Evolutionary conservation across 805 yeast species (phyloP).

Genomic region (Cephaloascus albidus): DNA sequence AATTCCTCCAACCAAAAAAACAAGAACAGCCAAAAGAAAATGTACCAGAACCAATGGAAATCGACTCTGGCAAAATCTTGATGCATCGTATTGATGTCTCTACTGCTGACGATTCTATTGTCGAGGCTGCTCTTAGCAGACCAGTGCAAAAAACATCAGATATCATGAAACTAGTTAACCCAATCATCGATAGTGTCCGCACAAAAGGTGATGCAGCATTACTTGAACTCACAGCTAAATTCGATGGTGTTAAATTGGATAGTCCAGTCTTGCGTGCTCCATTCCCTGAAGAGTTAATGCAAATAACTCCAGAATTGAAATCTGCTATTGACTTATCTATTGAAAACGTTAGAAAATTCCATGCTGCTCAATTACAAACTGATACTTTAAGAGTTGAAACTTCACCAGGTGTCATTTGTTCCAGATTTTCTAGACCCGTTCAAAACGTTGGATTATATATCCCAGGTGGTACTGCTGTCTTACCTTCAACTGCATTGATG

Average conservation of each 20-base stretch:
- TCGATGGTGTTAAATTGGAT: slow-evolving; percentile 70
- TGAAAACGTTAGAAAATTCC: slow-evolving; percentile 84
- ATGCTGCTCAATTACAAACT: slow-evolving; percentile 79
- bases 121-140: slow-evolving; percentile 64
- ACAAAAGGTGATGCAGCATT: slow-evolving; percentile 78
- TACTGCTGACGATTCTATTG: slow-evolving; percentile 29
- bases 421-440: slow-evolving; percentile 91
- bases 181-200: slow-evolving; percentile 76
- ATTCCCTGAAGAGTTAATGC: slow-evolving; percentile 69
- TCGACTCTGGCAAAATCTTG: slow-evolving; percentile 28
- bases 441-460: slow-evolving; percentile 92
- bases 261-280: slow-evolving; percentile 83
- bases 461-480: slow-evolving; percentile 98
- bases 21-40: slow-evolving; percentile 6
- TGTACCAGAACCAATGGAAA: slow-evolving; percentile 7
- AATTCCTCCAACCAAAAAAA: slow-evolving; percentile 37
- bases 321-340: slow-evolving; percentile 85
- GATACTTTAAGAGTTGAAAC: slow-evolving; percentile 81
- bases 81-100: slow-evolving; percentile 40
- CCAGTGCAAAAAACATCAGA: slow-evolving; percentile 94
- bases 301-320: slow-evolving; percentile 63
- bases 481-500: slow-evolving; percentile 97
- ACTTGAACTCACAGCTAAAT: slow-evolving; percentile 81
- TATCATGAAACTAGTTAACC: slow-evolving; percentile 86
- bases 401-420: slow-evolving; percentile 86